A percentile compares a stretch with the other conserved stretches of the same genome.
Conservation (phyloP, 352 stramenopile genomes). For the Globisporangium canariense region DNA sequence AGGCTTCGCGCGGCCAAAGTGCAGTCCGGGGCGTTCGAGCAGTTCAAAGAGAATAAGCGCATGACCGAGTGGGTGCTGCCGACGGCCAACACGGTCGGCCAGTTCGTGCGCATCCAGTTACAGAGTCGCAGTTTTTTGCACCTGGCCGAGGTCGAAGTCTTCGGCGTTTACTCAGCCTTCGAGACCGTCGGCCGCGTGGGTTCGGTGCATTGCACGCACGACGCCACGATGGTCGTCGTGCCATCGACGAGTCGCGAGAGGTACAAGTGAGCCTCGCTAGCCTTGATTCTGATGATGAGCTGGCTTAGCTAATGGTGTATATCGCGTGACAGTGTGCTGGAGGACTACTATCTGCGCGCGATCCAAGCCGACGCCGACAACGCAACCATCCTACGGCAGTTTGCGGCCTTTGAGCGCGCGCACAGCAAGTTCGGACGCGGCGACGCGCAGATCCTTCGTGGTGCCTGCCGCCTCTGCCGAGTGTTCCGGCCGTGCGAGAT, state of each 20-base stretch:
- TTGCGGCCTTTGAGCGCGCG: constrained; percentile 77
- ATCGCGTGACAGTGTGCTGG: constrained; percentile 33
- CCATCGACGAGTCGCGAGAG: constrained; percentile 56
- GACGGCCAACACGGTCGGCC: constrained; percentile 71
- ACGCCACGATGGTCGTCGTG: constrained; percentile 88
- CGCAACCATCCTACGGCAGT: constrained; percentile 88
- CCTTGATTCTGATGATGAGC: too few relatives aligned
- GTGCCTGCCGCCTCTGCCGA: constrained; percentile 76
- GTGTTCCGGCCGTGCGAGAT: constrained; percentile 84
- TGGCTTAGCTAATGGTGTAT: too few relatives aligned
- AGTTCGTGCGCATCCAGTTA: constrained; percentile 86
- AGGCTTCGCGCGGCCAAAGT: constrained; percentile 82
- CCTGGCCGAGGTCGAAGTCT: constrained; percentile 90
- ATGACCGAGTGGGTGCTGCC: constrained; percentile 89
- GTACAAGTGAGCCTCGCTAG: constrained; percentile 20
- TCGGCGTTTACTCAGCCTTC: constrained; percentile 84
- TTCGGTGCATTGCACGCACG: constrained; percentile 76
- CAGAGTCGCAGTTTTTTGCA: constrained; percentile 89
- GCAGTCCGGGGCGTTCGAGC: constrained; percentile 71
- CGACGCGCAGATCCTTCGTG: constrained; percentile 17
- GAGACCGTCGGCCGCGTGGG: constrained; percentile 82
- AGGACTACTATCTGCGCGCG: constrained; percentile 86
- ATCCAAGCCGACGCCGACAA: constrained; percentile 90
- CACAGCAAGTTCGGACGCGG: constrained; percentile 78
- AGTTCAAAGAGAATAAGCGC: constrained; percentile 72